Percentiles rank a stretch among this genome's conserved stretches.
These are phyloP conservation scores for Vishniacozyma victoriae DNA, from an alignment of 768 basidiomycete species.

Conservation along the genomic window DNA sequence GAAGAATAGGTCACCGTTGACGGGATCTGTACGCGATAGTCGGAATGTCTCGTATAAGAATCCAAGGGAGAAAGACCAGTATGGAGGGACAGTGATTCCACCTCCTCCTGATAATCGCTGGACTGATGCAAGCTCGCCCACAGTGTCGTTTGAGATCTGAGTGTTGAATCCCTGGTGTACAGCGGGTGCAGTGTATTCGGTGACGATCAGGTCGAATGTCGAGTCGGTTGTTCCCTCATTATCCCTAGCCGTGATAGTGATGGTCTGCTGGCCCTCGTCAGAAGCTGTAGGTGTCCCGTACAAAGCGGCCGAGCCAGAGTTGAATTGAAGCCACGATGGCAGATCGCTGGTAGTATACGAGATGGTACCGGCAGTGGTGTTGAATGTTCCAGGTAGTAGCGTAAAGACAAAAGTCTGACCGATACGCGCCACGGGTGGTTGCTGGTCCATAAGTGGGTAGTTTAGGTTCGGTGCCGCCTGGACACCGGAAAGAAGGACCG, in stretches of 20 bases:
- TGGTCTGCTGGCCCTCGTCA: constrained; percentile 60
- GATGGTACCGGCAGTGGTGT: constrained; percentile 45
- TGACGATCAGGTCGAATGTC: constrained; percentile 36
- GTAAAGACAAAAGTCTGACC: constrained; percentile 64
- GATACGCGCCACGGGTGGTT: constrained; percentile 70
- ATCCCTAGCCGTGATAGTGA: constrained; percentile 60
- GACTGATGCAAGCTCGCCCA: constrained; percentile 47
- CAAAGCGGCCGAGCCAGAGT: constrained; percentile 58
- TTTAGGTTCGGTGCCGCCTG: constrained; percentile 48
- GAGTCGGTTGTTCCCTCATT: constrained; percentile 47
- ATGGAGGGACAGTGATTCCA: constrained; percentile 66
- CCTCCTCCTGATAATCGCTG: constrained; percentile 36
- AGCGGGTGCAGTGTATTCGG: constrained; percentile 55
- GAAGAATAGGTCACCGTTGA: constrained; percentile 54
- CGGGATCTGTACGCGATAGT: constrained; percentile 46
- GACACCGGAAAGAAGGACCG: too few relatives aligned
- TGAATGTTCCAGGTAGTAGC: constrained; percentile 63
- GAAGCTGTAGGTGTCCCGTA: constrained; percentile 59
- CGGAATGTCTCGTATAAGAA: constrained; percentile 64
- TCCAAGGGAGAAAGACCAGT: constrained; percentile 89
- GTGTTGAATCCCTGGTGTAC: constrained; percentile 58
- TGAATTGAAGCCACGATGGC: constrained; percentile 73
- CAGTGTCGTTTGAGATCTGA: constrained; percentile 64
- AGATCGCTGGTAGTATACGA: constrained; percentile 57
- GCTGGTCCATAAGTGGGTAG: constrained; percentile 64